Conservation (phyloP, 164 flowering plant genomes). For the Chloranthus sessilifolius region DNA sequence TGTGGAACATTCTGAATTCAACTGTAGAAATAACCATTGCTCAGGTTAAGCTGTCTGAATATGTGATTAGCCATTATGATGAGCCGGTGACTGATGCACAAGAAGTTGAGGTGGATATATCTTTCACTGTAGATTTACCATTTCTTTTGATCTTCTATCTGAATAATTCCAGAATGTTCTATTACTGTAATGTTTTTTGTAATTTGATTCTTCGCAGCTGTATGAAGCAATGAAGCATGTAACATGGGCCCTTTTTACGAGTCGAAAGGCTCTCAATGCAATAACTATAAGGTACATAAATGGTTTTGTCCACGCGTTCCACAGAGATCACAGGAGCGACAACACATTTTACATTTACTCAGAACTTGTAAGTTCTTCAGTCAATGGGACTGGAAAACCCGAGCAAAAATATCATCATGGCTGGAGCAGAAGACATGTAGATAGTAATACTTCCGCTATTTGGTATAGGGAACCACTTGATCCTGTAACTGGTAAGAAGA, state of each 20-base stretch:
- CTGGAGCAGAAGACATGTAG: constrained; percentile 53
- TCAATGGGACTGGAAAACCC: constrained; percentile 25
- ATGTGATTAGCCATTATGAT: constrained; percentile 55
- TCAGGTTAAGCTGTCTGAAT: constrained; percentile 90
- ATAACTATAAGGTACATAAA: constrained; percentile 81
- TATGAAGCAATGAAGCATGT: constrained; percentile 77
- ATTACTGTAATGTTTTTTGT: constrained; percentile 1
- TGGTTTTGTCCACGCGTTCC: constrained; percentile 96
- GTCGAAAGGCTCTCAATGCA: constrained; percentile 82
- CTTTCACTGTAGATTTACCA: neutral
- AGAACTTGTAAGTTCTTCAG: constrained; percentile 56
- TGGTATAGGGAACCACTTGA: constrained; percentile 89
- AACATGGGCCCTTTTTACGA: constrained; percentile 91
- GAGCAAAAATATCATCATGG: constrained; percentile 28
- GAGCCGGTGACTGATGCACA: constrained; percentile 52
- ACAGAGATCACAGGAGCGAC: constrained; percentile 80
- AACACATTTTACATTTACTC: constrained; percentile 90
- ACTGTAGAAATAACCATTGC: constrained; percentile 84
- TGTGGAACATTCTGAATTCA: constrained; percentile 94
- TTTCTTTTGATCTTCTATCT: neutral
- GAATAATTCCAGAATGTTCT: neutral
- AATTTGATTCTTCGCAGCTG: constrained; percentile 40
- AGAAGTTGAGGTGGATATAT: constrained; percentile 68
- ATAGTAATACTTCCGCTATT: constrained; percentile 56
- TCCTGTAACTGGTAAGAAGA: constrained; percentile 67